phyloP scores from a whole-genome alignment of 345 rosid species.

The Hypericum androsaemum region DNA sequence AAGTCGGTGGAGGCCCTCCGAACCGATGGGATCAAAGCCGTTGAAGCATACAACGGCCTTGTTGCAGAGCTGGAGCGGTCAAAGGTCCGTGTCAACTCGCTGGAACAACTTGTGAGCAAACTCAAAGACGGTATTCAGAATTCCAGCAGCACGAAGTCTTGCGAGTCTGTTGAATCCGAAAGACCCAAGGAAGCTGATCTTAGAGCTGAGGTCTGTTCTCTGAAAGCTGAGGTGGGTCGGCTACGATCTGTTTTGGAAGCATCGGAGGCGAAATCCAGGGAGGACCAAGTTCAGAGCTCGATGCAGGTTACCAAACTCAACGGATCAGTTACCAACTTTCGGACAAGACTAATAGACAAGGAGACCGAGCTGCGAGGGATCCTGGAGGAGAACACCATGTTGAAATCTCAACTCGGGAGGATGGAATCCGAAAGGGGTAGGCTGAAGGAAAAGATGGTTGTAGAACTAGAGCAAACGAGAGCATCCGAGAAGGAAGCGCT shows the following conservation, averaged over 20 bases:
- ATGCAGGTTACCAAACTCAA: background rate
- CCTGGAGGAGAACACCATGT: background rate
- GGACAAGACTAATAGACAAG: background rate
- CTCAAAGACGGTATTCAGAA: constrained; percentile 7
- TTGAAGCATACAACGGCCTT: background rate
- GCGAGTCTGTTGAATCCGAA: constrained; percentile 7
- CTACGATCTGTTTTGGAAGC: constrained; percentile 47
- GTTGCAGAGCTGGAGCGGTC: constrained; percentile 1
- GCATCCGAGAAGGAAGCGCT: constrained; percentile 49
- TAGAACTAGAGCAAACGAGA: constrained; percentile 30
- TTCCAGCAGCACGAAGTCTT: too few species aligned
- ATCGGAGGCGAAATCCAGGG: constrained; percentile 28
- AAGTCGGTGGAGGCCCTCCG: constrained; percentile 3
- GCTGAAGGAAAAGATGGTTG: too few species aligned
- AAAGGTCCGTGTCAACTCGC: constrained; percentile 26
- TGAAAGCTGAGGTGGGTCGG: constrained; percentile 48
- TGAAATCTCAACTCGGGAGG: background rate
- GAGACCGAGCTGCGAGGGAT: constrained; percentile 2
- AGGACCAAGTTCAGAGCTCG: background rate
- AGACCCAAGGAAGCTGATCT: constrained; percentile 15
- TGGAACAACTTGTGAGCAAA: constrained; percentile 30
- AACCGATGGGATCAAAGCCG: background rate
- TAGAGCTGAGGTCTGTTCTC: constrained; percentile 21
- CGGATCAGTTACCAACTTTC: constrained; percentile 11
- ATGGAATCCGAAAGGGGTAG: background rate